Evolutionary conservation across 2,329 filamentous ascomycete species (phyloP).

Genomic region (Aspergillus sp.): DNA sequence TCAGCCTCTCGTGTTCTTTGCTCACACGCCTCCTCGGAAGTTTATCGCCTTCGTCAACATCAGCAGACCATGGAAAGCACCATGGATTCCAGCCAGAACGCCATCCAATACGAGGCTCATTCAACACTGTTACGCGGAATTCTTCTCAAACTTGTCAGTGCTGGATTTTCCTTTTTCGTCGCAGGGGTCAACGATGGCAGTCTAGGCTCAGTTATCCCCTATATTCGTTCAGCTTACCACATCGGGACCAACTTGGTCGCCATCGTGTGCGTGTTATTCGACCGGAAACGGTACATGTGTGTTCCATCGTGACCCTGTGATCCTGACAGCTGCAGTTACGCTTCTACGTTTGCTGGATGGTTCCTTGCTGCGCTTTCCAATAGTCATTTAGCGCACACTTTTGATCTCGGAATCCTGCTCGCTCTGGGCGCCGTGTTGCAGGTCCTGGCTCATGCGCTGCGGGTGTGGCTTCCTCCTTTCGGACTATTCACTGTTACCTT

Average conservation of each 20-base stretch:
- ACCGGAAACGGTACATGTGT: constrained; percentile 10
- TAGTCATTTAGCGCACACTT: constrained; percentile 37
- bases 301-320: background rate
- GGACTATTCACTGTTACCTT: constrained; percentile 51
- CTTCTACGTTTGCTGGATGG: constrained; percentile 53
- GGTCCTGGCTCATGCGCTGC: constrained; percentile 38
- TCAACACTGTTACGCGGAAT: background rate
- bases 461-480: constrained; percentile 52
- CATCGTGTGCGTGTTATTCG: constrained; percentile 36
- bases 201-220: constrained; percentile 55
- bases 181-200: constrained; percentile 59
- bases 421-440: constrained; percentile 50
- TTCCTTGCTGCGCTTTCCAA: constrained; percentile 51
- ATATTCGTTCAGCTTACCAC: constrained; percentile 50
- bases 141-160: constrained; percentile 44
- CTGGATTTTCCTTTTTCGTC: constrained; percentile 57
- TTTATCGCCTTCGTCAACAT: no score
- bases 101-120: background rate
- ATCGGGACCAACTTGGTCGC: constrained; percentile 47
- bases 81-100: no score
- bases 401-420: constrained; percentile 51
- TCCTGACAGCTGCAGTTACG: constrained; percentile 35
- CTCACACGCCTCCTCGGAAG: no score
- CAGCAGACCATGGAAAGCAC: no score
- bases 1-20: no score